Base-by-base conservation (phyloP, 169 alveolate genomes). In the Fabrea salina region DNA sequence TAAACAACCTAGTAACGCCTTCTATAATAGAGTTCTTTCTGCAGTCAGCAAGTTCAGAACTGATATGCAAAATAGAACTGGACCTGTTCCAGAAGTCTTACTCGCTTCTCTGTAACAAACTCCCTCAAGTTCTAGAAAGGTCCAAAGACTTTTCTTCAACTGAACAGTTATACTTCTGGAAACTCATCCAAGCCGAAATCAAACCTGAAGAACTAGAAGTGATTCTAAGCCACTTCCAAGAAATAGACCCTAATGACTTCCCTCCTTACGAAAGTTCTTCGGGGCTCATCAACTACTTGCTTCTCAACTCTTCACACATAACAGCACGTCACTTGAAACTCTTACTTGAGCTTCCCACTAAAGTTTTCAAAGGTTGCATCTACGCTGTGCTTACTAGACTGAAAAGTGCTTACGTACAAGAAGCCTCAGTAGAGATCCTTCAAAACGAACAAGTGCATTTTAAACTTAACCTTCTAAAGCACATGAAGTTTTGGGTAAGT, bases 401-500 rank as follows among this genome's bases (percentile, higher is more conserved):
- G n/a, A n/a, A n/a, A n/a, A n/a, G n/a, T n/a, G 53, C 53, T 44
- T 16, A 11, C 11, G 16, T 44, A 44, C 22, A 68, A 68, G 78
- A 68, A 68, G 78, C 78, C 2, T 19, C 44, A 11, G 8, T 37
- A 43, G n/a, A 40, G 11, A 47, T 47, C 35, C n/a, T 68, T 41
- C 8, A 16, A 40, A 68, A 47, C 13, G 59, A 33, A 16, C 57
- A 68, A 44, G 40, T 68, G n/a, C 78, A 68, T 41, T 35, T 57
- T 0, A 33, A 47, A 44, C 40, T 68, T 33, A 68, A 68, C 30
- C 8, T 68, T 8, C 67, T 68, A n/a, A 68, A 68, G 4, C 78
- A 68, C 4, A 32, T 68, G 0, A 68, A 68, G 39, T 43, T 41
- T 68, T 68, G 78, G 61, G 35, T 68, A 1, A 64, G 44, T n/a